phyloP scores from a whole-genome alignment of 1,139 yeast genomes.

The Geotrichum bryndzae region DNA sequence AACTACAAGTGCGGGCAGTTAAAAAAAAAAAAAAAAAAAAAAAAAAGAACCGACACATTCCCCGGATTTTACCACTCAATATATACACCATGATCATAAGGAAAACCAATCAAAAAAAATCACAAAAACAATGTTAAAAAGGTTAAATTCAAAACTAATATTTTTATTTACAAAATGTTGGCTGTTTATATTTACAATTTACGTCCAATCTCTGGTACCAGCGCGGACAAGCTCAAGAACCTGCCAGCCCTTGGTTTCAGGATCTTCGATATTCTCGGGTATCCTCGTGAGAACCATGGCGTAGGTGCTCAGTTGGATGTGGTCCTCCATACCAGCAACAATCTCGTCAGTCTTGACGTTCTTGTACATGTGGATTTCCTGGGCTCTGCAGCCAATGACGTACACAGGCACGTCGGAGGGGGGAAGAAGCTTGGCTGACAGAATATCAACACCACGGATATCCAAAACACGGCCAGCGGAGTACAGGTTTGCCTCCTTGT shows the following conservation, averaged over 20 bases:
- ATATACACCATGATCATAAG: neutral
- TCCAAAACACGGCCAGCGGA: conserved; percentile 91
- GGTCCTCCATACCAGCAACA: conserved; percentile 94
- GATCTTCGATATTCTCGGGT: conserved; percentile 85
- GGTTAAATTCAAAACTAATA: neutral
- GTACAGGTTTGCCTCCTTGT: conserved; percentile 84
- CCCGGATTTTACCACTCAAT: neutral
- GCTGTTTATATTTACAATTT: conserved; percentile 19
- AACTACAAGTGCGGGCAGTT: too few relatives aligned
- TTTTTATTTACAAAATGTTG: conserved; percentile 2
- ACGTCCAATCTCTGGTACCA: conserved; percentile 84
- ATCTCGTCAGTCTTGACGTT: conserved; percentile 88
- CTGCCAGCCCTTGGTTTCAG: conserved; percentile 96
- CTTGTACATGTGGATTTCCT: conserved; percentile 86
- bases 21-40: too few relatives aligned
- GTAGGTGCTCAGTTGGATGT: conserved; percentile 85
- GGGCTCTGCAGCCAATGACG: conserved; percentile 94
- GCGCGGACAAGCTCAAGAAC: conserved; percentile 93
- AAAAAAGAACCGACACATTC: neutral
- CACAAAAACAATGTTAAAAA: neutral
- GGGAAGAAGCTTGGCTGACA: conserved; percentile 79
- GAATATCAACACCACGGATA: conserved; percentile 91
- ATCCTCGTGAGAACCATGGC: conserved; percentile 94
- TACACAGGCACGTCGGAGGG: conserved; percentile 92
- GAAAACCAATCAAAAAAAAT: neutral